These are phyloP conservation scores for Limnanthes douglasii DNA, from an alignment of 345 rosid genomes.

Conservation along the genomic window DNA sequence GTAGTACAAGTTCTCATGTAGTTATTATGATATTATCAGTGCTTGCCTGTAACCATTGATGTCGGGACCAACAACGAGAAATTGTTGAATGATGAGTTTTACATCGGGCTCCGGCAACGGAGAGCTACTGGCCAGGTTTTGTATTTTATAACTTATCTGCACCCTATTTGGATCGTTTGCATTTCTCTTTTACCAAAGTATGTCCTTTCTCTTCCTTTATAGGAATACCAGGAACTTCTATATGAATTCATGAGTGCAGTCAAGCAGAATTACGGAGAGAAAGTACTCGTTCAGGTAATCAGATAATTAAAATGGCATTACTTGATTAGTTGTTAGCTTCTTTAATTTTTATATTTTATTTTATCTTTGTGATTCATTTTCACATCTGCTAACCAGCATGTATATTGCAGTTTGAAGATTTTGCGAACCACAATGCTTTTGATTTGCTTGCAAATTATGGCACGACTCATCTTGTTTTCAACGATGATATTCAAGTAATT, in stretches of 20 bases:
- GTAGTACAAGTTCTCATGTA: too few relatives aligned
- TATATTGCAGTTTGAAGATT: slow-evolving; percentile 79
- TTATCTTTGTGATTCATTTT: too few relatives aligned
- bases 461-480: slow-evolving; percentile 91
- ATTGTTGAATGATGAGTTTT: slow-evolving; percentile 81
- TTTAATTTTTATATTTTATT: neutral
- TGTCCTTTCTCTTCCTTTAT: slow-evolving; percentile 9
- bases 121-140: slow-evolving; percentile 90
- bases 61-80: slow-evolving; percentile 95
- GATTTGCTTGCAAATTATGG: slow-evolving; percentile 78
- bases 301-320: neutral
- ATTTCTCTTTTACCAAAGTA: slow-evolving; percentile 6
- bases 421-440: slow-evolving; percentile 97
- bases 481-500: slow-evolving; percentile 91
- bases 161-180: slow-evolving; percentile 2
- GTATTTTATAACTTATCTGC: slow-evolving; percentile 2
- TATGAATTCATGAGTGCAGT: slow-evolving; percentile 93
- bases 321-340: neutral
- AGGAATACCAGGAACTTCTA: slow-evolving; percentile 93
- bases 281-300: slow-evolving; percentile 78
- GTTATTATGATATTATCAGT: slow-evolving; percentile 35
- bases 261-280: slow-evolving; percentile 91
- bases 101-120: slow-evolving; percentile 89
- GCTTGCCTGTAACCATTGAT: slow-evolving; percentile 93
- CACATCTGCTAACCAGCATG: neutral